Conservation (phyloP, 2,329 filamentous ascomycete species). For the Stemphylium beticola region DNA sequence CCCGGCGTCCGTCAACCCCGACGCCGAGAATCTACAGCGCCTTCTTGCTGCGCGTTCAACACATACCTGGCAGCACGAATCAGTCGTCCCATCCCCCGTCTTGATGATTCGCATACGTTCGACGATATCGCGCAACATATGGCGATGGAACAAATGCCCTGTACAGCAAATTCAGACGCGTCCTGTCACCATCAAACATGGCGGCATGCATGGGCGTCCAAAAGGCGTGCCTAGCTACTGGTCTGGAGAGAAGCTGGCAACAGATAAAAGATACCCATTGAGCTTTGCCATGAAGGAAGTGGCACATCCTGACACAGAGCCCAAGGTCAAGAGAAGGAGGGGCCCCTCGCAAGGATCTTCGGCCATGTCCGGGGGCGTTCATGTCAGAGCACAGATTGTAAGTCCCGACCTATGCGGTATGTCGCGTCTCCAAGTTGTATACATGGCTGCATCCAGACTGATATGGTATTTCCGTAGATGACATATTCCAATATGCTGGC, state of each 20-base stretch:
- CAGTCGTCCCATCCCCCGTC: constrained; percentile 5
- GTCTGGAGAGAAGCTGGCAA: constrained; percentile 21
- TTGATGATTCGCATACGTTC: constrained; percentile 29
- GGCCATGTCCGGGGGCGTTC: not conserved
- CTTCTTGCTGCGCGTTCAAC: too few species aligned
- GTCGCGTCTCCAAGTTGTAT: constrained; percentile 27
- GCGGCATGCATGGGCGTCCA: not conserved
- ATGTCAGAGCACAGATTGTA: constrained; percentile 48
- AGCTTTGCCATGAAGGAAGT: constrained; percentile 11
- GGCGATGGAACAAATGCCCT: constrained; percentile 1
- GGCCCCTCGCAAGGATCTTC: not conserved
- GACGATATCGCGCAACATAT: constrained; percentile 11
- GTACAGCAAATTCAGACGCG: constrained; percentile 9
- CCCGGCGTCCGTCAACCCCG: too few species aligned
- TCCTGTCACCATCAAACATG: constrained; percentile 2
- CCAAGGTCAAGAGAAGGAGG: constrained; percentile 4
- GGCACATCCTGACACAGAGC: constrained; percentile 15
- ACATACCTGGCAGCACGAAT: not conserved
- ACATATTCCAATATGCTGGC: constrained; percentile 72
- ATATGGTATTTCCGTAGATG: constrained; percentile 57
- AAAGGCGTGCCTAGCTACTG: constrained; percentile 10
- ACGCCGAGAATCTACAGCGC: too few species aligned
- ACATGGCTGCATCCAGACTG: constrained; percentile 8
- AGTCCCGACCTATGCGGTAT: constrained; percentile 55
- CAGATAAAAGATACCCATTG: constrained; percentile 23